Evolutionary conservation across 805 yeast genomes (phyloP), one percentile per base, ranked within the genome.

Genomic region (Hanseniaspora nectarophila): DNA sequence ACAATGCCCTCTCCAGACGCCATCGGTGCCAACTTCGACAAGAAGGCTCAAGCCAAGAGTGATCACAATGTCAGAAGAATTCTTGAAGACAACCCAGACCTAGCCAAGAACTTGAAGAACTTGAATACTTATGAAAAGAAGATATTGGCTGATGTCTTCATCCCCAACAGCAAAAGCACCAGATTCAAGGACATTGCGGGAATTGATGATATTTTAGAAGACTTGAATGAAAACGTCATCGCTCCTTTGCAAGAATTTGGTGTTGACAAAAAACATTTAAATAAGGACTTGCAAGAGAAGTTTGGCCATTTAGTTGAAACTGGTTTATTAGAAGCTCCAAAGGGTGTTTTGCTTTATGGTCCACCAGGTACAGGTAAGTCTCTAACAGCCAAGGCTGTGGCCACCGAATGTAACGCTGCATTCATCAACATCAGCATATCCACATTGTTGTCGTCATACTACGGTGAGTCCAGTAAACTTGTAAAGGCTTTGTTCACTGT

Each of bases 351-450:
- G 33, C 73, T 89, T 45, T 81, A 86, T 62, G 97, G 97, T 0
- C 97, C 97, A 3, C 97, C 97, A 0, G 97, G 97, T 0, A 90
- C 97, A 66, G 97, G 97, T 52, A 90, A 90, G 67, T 90, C 97
- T 3, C 86, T 90, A 96, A 71, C 90, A 59, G 97, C 97, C 9
- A 90, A 89, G 66, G 97, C 97, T 0, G 74, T 90, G 35, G 97
- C 97, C 1, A 76, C 79, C 53, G 96, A 89, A 65, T 81, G 94
- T 58, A 87, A 86, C 0, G 97, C 97, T 0, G 87, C 82, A 59
- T 90, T 90, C 67, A 76, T 90, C 46, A 87, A 89, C 60, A 83
- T 90, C 48, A 75, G 95, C 65, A 85, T 90, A 94, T 87, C 95
- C 24, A 80, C 90, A 2, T 79, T 90, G 16, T 85, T 89, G 90